A percentile compares a stretch with the other conserved stretches of the same genome.
Evolutionary conservation across 2,329 filamentous ascomycete genomes (phyloP).

Genomic region (Leptosphaerulina australis): DNA sequence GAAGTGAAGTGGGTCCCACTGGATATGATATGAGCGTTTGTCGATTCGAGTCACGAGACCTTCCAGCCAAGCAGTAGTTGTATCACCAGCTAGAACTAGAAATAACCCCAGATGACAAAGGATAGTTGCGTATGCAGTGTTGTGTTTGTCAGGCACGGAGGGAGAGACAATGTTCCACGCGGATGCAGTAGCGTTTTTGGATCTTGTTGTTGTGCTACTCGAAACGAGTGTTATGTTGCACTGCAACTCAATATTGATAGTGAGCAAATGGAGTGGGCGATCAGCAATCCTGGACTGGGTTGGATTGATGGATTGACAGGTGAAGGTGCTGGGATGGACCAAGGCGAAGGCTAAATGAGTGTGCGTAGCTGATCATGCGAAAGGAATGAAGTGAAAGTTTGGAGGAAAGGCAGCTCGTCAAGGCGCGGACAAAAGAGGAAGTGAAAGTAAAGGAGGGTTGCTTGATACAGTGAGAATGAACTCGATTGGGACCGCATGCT

Average conservation of each 20-base stretch:
- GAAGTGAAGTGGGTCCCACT: conserved; percentile 10
- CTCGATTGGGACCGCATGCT: background rate
- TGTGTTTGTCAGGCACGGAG: conserved; percentile 6
- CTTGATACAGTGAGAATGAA: conserved; percentile 6
- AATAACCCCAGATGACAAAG: background rate
- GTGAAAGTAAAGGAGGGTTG: conserved; percentile 10
- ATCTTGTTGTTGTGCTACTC: conserved; percentile 18
- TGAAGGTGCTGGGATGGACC: conserved; percentile 8
- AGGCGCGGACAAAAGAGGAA: conserved; percentile 22
- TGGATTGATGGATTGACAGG: conserved; percentile 19
- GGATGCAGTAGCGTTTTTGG: conserved; percentile 3
- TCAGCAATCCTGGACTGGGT: conserved; percentile 15
- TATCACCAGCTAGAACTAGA: conserved; percentile 8
- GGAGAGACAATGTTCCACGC: background rate
- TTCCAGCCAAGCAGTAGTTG: conserved; percentile 11
- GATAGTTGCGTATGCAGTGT: conserved; percentile 2
- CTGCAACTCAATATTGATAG: conserved; percentile 26
- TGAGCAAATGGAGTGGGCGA: conserved; percentile 19
- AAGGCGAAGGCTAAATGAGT: conserved; percentile 4
- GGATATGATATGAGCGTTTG: conserved; percentile 8
- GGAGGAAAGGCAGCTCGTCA: conserved; percentile 25
- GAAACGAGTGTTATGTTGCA: conserved; percentile 22
- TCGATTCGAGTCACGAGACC: conserved; percentile 3
- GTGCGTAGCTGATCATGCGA: conserved; percentile 4
- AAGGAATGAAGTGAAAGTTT: conserved; percentile 21